Conservation (phyloP, 805 yeast species). For the Starmerella vitae region DNA sequence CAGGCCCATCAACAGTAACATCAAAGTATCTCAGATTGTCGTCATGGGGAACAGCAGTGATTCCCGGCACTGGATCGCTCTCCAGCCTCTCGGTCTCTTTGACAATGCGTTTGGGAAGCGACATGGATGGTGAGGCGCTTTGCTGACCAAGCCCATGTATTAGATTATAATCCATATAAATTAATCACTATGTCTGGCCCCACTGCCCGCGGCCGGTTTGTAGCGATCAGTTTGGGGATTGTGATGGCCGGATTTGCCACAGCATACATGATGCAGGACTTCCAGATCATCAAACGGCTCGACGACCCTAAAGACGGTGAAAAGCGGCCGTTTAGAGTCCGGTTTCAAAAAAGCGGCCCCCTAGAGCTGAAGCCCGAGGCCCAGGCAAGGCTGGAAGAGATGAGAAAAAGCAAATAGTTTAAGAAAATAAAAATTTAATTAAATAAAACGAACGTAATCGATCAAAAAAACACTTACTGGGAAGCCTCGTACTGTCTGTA, state of each 20-base stretch:
- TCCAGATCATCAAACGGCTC: constrained; percentile 23
- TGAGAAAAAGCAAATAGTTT: neutral
- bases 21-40: constrained; percentile 87
- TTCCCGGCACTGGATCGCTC: constrained; percentile 94
- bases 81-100: constrained; percentile 90
- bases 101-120: constrained; percentile 78
- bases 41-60: constrained; percentile 83
- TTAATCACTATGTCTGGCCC: constrained; percentile 15
- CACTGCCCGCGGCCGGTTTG: constrained; percentile 23
- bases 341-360: constrained; percentile 23
- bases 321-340: constrained; percentile 22
- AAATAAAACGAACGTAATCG: no score
- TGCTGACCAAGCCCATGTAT: neutral
- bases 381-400: constrained; percentile 11
- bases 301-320: constrained; percentile 22
- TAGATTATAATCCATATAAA: no score
- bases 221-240: constrained; percentile 23
- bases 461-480: no score
- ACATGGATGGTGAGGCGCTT: constrained; percentile 8
- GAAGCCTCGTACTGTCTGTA: constrained; percentile 74
- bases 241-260: constrained; percentile 22
- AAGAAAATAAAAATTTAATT: no score
- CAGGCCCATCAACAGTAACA: constrained; percentile 85
- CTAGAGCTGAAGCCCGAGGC: constrained; percentile 24
- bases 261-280: constrained; percentile 22